Evolutionary conservation across 2,329 filamentous ascomycete genomes (phyloP).

Genomic region (Neofusicoccum laricinum): DNA sequence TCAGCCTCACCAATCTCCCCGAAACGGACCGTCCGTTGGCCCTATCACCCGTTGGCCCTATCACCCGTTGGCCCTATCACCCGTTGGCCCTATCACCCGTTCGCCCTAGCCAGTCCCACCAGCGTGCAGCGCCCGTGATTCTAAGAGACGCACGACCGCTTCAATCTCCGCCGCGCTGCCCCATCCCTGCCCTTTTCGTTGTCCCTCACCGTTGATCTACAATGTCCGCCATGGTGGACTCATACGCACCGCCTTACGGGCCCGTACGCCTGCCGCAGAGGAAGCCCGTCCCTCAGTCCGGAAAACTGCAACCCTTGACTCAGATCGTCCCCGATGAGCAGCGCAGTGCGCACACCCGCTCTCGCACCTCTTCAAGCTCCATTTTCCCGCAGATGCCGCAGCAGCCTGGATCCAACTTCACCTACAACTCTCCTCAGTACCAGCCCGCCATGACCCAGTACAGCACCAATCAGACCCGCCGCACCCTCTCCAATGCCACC

Average conservation of each 20-base stretch:
- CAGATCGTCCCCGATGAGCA: slow-evolving; percentile 24
- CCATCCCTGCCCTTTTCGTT: slow-evolving; percentile 8
- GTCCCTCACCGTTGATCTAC: background rate
- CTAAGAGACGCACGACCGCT: slow-evolving; percentile 13
- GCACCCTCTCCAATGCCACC: slow-evolving; percentile 67
- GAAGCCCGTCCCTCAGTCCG: slow-evolving; percentile 23
- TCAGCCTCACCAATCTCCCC: slow-evolving; percentile 16
- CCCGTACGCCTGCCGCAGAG: slow-evolving; percentile 21
- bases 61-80: slow-evolving; percentile 1
- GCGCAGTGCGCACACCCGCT: slow-evolving; percentile 30
- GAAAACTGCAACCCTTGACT: slow-evolving; percentile 16
- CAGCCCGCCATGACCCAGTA: slow-evolving; percentile 16
- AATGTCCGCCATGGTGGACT: slow-evolving; percentile 21
- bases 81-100: slow-evolving; percentile 6
- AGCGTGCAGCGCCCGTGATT: background rate
- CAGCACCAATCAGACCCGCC: slow-evolving; percentile 38
- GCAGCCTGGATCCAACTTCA: slow-evolving; percentile 22
- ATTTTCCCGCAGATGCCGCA: slow-evolving; percentile 26
- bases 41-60: too few species aligned
- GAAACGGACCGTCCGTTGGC: slow-evolving; percentile 15
- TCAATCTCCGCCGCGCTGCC: slow-evolving; percentile 10
- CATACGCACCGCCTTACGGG: slow-evolving; percentile 16
- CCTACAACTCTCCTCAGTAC: slow-evolving; percentile 20
- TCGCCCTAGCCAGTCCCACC: slow-evolving; percentile 12
- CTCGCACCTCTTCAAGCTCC: slow-evolving; percentile 38